Conservation (phyloP, 2,329 filamentous ascomycete genomes). For the Phaeosphaeriaceae sp. region DNA sequence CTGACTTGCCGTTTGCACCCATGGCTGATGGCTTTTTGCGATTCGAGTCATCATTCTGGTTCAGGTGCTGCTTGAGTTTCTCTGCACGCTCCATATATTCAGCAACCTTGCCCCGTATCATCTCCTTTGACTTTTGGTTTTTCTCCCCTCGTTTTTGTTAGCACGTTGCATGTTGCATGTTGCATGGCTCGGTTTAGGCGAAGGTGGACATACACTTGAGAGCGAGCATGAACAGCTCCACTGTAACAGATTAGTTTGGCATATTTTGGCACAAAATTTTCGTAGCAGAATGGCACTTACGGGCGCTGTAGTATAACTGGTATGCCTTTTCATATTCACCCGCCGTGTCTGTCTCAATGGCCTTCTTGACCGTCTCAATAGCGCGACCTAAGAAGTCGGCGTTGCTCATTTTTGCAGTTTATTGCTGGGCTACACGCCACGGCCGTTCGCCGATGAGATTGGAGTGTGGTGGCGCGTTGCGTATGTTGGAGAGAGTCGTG, state of each 20-base stretch:
- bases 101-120: slow-evolving; percentile 91
- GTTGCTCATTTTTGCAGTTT: slow-evolving; percentile 74
- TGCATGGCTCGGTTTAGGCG: neutral
- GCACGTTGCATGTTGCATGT: slow-evolving; percentile 8
- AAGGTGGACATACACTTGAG: slow-evolving; percentile 72
- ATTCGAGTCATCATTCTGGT: slow-evolving; percentile 71
- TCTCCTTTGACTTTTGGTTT: slow-evolving; percentile 95
- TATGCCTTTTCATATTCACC: slow-evolving; percentile 98
- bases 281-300: slow-evolving; percentile 30
- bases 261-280: neutral
- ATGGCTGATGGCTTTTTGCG: slow-evolving; percentile 74
- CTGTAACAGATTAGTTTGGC: slow-evolving; percentile 45
- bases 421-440: slow-evolving; percentile 8
- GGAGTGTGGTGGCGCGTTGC: slow-evolving; percentile 15
- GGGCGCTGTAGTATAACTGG: slow-evolving; percentile 88
- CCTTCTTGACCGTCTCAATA: slow-evolving; percentile 96
- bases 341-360: slow-evolving; percentile 93
- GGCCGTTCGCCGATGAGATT: neutral
- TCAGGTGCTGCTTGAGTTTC: slow-evolving; percentile 91
- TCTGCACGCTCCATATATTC: slow-evolving; percentile 99
- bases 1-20: slow-evolving; percentile 72
- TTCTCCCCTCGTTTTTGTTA: slow-evolving; percentile 71
- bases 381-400: slow-evolving; percentile 97
- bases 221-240: slow-evolving; percentile 98
- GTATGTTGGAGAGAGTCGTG: slow-evolving; percentile 8